Evolutionary conservation across 495 filamentous ascomycete genomes (phyloP).

Genomic region (Aspergillus bridgeri): DNA sequence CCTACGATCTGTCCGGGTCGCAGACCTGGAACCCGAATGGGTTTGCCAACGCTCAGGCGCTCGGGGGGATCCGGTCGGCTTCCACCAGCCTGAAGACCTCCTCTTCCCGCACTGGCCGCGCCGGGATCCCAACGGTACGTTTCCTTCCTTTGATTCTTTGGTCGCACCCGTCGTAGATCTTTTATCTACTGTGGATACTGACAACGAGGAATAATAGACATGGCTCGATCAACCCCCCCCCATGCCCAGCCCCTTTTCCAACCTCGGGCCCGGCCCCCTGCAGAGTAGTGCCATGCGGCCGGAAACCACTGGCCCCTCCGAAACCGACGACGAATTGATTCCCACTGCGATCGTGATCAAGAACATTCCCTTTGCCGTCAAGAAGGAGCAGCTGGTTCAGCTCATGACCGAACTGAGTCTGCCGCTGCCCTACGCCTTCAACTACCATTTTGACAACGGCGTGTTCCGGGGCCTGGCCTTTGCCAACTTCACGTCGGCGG

Average conservation of each 20-base stretch:
- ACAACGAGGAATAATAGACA: constrained; percentile 31
- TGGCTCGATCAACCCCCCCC: constrained; percentile 60
- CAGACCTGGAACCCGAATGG: constrained; percentile 65
- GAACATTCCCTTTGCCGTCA: constrained; percentile 97
- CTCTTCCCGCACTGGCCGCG: constrained; percentile 42
- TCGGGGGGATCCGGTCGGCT: constrained; percentile 52
- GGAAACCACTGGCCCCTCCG: constrained; percentile 48
- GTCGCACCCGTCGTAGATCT: neutral
- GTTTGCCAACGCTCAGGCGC: constrained; percentile 48
- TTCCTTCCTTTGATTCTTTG: constrained; percentile 7
- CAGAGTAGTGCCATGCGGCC: constrained; percentile 51
- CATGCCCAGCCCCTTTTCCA: constrained; percentile 51
- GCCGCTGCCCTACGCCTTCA: constrained; percentile 95
- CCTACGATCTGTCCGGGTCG: constrained; percentile 59
- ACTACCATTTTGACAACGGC: constrained; percentile 98
- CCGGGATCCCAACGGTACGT: constrained; percentile 59
- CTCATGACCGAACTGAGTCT: constrained; percentile 90
- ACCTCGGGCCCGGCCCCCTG: constrained; percentile 50
- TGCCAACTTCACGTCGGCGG: constrained; percentile 94
- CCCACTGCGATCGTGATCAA: constrained; percentile 99
- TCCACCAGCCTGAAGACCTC: constrained; percentile 56
- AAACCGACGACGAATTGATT: constrained; percentile 80
- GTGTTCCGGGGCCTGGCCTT: constrained; percentile 96
- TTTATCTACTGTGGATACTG: neutral
- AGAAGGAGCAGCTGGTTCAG: constrained; percentile 89